Conservation (phyloP, 257 asterid species). For the Ballota nigra region DNA sequence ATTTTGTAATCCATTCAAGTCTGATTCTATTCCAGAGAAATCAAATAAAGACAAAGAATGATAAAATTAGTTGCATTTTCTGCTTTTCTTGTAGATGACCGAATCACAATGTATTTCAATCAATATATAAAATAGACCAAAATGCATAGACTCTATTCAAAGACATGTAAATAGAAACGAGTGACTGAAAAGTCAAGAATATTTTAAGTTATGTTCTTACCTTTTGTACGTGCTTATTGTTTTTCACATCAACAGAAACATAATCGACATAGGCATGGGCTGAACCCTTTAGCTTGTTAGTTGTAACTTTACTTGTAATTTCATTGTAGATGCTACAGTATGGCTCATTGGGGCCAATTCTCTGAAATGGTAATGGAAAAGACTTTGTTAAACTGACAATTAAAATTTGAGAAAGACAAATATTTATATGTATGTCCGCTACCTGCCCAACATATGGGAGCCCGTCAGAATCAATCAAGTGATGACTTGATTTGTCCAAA, state of each 20-base stretch:
- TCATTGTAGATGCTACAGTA: conserved; percentile 66
- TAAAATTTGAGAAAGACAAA: not conserved
- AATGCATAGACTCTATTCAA: not conserved
- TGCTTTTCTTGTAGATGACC: not conserved
- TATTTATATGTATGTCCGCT: not conserved
- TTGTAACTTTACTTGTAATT: conserved; percentile 40
- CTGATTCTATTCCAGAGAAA: not conserved
- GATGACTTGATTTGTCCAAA: conserved; percentile 55
- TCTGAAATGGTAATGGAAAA: conserved; percentile 46
- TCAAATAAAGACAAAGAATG: not conserved
- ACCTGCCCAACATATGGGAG: conserved; percentile 99
- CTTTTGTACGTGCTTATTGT: conserved; percentile 61
- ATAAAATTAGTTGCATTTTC: not conserved
- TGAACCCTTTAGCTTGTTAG: conserved; percentile 59
- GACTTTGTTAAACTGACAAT: not conserved
- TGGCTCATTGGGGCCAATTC: conserved; percentile 62
- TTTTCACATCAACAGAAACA: conserved; percentile 82
- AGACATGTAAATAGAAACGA: not conserved
- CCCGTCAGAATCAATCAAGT: conserved; percentile 82
- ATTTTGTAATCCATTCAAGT: not conserved
- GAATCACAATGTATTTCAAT: not conserved
- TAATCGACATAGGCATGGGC: conserved; percentile 79
- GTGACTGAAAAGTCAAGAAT: not conserved
- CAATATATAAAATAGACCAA: not conserved
- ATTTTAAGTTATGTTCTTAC: conserved; percentile 36